Evolutionary conservation across 2,329 filamentous ascomycete genomes (phyloP).

Genomic region (Aspergillus ochraceus): DNA sequence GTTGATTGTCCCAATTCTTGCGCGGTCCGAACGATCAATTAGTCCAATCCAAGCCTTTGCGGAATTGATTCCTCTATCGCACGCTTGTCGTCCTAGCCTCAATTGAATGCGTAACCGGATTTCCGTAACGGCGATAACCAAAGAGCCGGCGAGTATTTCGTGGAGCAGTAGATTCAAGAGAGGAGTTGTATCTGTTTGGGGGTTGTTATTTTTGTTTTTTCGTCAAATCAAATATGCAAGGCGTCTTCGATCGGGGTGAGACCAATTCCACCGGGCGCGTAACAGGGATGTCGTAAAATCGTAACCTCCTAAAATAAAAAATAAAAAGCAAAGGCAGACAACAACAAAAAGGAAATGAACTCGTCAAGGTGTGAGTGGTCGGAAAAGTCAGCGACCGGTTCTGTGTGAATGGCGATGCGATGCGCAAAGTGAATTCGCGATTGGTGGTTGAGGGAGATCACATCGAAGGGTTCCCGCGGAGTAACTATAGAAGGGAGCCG

Average conservation of each 20-base stretch:
- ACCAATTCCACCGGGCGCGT: slow-evolving; percentile 12
- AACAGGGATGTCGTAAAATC: slow-evolving; percentile 21
- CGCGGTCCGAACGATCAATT: not conserved
- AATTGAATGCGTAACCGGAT: slow-evolving; percentile 10
- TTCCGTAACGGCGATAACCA: not conserved
- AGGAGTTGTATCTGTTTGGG: not conserved
- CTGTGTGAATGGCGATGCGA: slow-evolving; percentile 22
- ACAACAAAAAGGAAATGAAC: slow-evolving; percentile 19
- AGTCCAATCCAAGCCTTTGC: slow-evolving; percentile 1
- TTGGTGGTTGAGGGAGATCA: slow-evolving; percentile 15
- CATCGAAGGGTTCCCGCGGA: slow-evolving; percentile 19
- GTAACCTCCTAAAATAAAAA: slow-evolving; percentile 16
- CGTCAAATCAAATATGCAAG: slow-evolving; percentile 11
- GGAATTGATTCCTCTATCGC: slow-evolving; percentile 2
- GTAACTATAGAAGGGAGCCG: slow-evolving; percentile 12
- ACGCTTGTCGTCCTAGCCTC: not conserved
- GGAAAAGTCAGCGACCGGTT: slow-evolving; percentile 20
- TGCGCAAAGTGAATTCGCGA: slow-evolving; percentile 5
- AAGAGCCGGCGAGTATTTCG: not conserved
- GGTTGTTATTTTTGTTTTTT: not conserved
- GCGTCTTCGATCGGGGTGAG: slow-evolving; percentile 7
- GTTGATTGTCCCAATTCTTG: slow-evolving; percentile 4
- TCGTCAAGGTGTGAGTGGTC: slow-evolving; percentile 27
- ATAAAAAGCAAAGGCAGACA: slow-evolving; percentile 6
- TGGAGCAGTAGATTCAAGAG: not conserved